Evolutionary conservation across 1,284 basidiomycete species (phyloP).

Genomic region (Sutorius eximius): DNA sequence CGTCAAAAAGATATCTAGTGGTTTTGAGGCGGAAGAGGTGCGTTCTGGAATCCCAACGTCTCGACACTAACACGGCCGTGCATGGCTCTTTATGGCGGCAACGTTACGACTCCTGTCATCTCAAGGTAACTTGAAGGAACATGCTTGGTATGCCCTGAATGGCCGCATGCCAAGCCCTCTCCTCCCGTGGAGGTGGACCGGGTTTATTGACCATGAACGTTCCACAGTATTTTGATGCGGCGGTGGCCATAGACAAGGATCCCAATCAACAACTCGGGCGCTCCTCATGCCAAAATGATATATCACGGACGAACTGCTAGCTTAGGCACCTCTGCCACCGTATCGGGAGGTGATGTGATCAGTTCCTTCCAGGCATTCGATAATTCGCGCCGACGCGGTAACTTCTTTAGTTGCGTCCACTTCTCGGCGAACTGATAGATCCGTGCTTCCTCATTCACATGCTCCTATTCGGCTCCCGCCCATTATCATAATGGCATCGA

Average conservation of each 20-base stretch:
- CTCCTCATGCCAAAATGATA: background rate
- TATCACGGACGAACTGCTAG: background rate
- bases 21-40: background rate
- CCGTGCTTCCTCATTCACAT: background rate
- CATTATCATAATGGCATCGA: conserved; percentile 1
- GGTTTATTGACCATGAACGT: background rate
- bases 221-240: background rate
- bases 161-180: background rate
- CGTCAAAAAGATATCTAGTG: background rate
- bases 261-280: background rate
- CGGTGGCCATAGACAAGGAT: background rate
- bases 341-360: background rate
- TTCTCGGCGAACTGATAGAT: background rate
- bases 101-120: background rate
- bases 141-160: background rate
- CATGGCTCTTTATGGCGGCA: background rate
- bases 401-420: background rate
- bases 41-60: background rate
- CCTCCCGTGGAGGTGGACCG: too few species aligned
- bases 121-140: background rate
- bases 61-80: background rate
- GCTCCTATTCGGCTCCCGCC: background rate
- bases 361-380: background rate
- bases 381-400: background rate
- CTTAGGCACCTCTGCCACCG: too few species aligned